Conservation (phyloP, 208 protist genomes). For the Leishmania arabica region DNA sequence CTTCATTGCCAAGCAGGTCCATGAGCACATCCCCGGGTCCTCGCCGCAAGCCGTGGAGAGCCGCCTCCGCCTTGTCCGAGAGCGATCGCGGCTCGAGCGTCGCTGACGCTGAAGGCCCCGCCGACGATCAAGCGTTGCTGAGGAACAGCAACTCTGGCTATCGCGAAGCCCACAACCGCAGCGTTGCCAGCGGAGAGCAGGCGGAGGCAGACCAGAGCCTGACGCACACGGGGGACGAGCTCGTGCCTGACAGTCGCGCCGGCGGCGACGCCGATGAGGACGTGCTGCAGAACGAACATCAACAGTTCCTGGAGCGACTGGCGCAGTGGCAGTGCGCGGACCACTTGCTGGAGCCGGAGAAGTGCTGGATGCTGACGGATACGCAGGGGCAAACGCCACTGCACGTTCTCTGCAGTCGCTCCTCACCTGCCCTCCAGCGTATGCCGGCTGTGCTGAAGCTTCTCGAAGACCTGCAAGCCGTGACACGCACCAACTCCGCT, state of each 20-base stretch:
- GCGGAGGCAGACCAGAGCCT: neutral
- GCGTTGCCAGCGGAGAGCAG: slow-evolving; percentile 19
- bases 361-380: slow-evolving; percentile 52
- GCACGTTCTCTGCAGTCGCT: slow-evolving; percentile 60
- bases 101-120: neutral
- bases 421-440: slow-evolving; percentile 32
- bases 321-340: slow-evolving; percentile 22
- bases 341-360: slow-evolving; percentile 20
- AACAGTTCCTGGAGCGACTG: slow-evolving; percentile 14
- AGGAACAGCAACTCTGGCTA: slow-evolving; percentile 17
- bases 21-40: neutral
- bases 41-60: slow-evolving; percentile 5
- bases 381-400: slow-evolving; percentile 46
- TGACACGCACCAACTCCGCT: slow-evolving; percentile 5
- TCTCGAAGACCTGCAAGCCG: slow-evolving; percentile 17
- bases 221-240: neutral
- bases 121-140: slow-evolving; percentile 8
- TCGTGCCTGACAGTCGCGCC: neutral
- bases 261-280: neutral
- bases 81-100: neutral
- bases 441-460: slow-evolving; percentile 41
- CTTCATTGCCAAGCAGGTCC: neutral
- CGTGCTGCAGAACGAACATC: slow-evolving; percentile 3
- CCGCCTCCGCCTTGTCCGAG: neutral
- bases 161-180: slow-evolving; percentile 16